Evolutionary conservation across 805 yeast species (phyloP).

Genomic region (Yamadazyma philogaea): DNA sequence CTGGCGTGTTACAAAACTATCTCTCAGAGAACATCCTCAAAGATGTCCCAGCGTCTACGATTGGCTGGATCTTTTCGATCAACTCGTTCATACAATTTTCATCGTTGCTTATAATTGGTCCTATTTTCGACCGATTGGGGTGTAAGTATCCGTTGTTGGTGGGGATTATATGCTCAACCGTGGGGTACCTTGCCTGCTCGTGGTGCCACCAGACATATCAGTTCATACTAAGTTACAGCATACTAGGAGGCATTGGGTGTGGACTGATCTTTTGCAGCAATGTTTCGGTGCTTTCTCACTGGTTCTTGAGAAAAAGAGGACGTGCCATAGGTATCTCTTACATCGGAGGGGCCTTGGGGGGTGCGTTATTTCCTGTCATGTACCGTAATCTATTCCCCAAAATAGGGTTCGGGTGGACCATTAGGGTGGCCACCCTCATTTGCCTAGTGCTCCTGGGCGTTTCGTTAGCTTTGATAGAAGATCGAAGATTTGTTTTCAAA

Average conservation of each 20-base stretch:
- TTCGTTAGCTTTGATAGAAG: constrained; percentile 19
- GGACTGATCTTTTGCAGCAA: constrained; percentile 25
- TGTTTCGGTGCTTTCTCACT: constrained; percentile 13
- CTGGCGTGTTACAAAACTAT: constrained; percentile 24
- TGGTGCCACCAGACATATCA: constrained; percentile 21
- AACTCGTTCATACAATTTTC: constrained; percentile 26
- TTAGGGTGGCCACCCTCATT: constrained; percentile 25
- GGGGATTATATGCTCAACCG: constrained; percentile 18
- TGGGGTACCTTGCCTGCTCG: constrained; percentile 23
- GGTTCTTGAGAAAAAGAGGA: constrained; percentile 18
- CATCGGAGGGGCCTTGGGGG: constrained; percentile 33
- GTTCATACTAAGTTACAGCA: constrained; percentile 23
- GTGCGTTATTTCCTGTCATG: constrained; percentile 27
- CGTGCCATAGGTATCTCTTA: constrained; percentile 27
- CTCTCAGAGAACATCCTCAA: constrained; percentile 15
- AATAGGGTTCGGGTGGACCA: constrained; percentile 32
- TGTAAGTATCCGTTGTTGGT: constrained; percentile 18
- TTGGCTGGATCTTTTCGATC: constrained; percentile 30
- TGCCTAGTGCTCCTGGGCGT: constrained; percentile 15
- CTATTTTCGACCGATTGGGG: constrained; percentile 27
- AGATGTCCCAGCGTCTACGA: constrained; percentile 15
- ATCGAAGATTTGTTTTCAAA: constrained; percentile 18
- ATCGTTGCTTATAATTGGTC: constrained; percentile 22
- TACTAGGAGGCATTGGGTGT: constrained; percentile 23
- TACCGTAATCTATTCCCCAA: constrained; percentile 23